Percentiles rank a stretch among this genome's conserved stretches.
Evolutionary conservation across 768 basidiomycete genomes (phyloP).

Genomic region (Gymnopilus dilepis): DNA sequence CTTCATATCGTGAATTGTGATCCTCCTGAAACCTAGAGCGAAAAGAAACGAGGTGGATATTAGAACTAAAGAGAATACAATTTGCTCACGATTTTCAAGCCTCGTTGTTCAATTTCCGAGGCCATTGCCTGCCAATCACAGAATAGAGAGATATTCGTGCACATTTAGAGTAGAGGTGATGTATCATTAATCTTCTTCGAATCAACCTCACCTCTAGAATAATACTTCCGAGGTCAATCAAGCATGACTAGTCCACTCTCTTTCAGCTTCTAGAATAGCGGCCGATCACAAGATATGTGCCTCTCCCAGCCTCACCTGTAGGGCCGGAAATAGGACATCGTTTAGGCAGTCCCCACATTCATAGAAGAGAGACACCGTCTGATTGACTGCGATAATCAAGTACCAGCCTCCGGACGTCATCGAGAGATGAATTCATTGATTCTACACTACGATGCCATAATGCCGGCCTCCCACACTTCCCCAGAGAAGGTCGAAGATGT

Average conservation of each 20-base stretch:
- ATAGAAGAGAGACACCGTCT: not conserved
- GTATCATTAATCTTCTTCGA: not conserved
- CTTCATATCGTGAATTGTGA: not conserved
- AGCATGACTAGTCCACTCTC: no score
- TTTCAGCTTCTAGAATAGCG: not conserved
- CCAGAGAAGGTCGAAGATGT: not conserved
- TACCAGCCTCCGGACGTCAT: not conserved
- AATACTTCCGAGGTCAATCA: not conserved
- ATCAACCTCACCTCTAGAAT: not conserved
- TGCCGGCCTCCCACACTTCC: constrained; percentile 10
- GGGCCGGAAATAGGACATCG: not conserved
- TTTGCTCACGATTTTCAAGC: not conserved
- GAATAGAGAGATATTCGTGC: not conserved
- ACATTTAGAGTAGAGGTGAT: not conserved
- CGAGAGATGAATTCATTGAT: not conserved
- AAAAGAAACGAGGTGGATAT: not conserved
- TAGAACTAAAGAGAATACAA: not conserved
- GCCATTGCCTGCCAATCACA: not conserved
- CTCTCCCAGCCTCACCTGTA: not conserved
- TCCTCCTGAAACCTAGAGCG: no score
- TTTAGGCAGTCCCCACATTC: constrained; percentile 3
- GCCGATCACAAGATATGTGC: not conserved
- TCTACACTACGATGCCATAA: not conserved
- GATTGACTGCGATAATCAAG: constrained; percentile 11
- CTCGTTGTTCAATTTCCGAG: constrained; percentile 5